Evolutionary conservation across 345 rosid genomes (phyloP).

Genomic region (Hypericum androsaemum): DNA sequence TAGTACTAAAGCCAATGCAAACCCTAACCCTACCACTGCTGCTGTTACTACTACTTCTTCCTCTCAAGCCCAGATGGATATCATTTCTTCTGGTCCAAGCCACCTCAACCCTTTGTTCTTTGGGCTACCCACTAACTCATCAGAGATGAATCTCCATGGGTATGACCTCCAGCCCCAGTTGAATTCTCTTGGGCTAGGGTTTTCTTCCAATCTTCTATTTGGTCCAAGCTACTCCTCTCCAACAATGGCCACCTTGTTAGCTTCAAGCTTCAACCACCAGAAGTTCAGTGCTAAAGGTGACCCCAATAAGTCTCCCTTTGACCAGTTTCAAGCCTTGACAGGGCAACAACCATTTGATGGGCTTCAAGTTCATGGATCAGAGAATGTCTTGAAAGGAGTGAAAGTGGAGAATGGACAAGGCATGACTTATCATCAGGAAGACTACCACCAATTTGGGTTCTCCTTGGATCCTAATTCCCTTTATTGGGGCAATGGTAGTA

Average conservation of each 20-base stretch:
- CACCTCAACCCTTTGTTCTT: constrained; percentile 52
- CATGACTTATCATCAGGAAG: constrained; percentile 23
- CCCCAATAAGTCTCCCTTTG: constrained; percentile 21
- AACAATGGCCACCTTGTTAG: constrained; percentile 37
- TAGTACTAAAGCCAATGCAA: too few relatives aligned
- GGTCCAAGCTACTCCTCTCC: constrained; percentile 20
- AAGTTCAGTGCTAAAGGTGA: constrained; percentile 29
- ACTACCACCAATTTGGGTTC: constrained; percentile 24
- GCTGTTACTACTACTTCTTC: constrained; percentile 8
- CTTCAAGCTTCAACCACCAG: constrained; percentile 44
- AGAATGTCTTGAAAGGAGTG: constrained; percentile 29
- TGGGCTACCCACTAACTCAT: constrained; percentile 38
- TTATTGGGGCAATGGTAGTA: constrained; percentile 28
- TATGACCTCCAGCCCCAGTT: constrained; percentile 47
- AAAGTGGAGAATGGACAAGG: constrained; percentile 38
- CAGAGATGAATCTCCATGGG: constrained; percentile 41
- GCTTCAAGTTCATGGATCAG: constrained; percentile 29
- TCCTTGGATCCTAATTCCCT: constrained; percentile 39
- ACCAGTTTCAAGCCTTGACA: constrained; percentile 28
- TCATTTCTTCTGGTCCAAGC: constrained; percentile 30
- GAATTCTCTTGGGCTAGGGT: constrained; percentile 52
- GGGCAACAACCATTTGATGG: constrained; percentile 31
- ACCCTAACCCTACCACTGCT: too few relatives aligned
- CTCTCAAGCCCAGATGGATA: constrained; percentile 25
- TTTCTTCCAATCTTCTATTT: constrained; percentile 24